Conservation (phyloP, 805 yeast genomes). For the Wickerhamiella alocasiicola region DNA sequence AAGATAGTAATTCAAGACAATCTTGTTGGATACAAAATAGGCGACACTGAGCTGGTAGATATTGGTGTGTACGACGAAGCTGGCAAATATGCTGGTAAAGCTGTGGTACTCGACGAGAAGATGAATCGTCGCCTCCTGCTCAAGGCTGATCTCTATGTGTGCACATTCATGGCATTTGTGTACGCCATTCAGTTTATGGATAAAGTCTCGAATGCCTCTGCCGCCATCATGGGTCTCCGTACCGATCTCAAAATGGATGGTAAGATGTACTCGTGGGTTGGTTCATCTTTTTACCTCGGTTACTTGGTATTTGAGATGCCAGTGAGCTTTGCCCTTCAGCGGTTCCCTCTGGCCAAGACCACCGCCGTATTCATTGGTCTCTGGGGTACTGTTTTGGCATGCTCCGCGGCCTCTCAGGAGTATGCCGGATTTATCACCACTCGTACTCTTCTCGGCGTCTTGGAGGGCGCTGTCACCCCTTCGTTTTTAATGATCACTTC, state of each 20-base stretch:
- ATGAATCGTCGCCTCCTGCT: constrained; percentile 25
- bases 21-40: too few species aligned
- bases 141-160: constrained; percentile 41
- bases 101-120: neutral
- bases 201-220: constrained; percentile 39
- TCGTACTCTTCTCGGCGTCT: constrained; percentile 37
- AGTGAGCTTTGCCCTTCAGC: constrained; percentile 37
- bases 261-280: constrained; percentile 36
- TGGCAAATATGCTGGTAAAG: constrained; percentile 8
- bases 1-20: too few species aligned
- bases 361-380: constrained; percentile 31
- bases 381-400: constrained; percentile 37
- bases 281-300: too few species aligned
- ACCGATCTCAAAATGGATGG: constrained; percentile 36
- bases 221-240: constrained; percentile 41
- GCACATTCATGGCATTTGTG: too few species aligned
- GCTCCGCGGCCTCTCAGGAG: constrained; percentile 35
- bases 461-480: constrained; percentile 44
- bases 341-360: constrained; percentile 44
- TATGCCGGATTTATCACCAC: constrained; percentile 36
- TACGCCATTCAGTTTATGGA: constrained; percentile 50
- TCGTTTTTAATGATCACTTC: constrained; percentile 43
- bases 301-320: too few species aligned
- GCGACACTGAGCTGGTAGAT: neutral
- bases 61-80: constrained; percentile 5